A percentile compares a stretch with the other conserved stretches of the same genome.
These are phyloP conservation scores for Orbilia quercus DNA, from an alignment of 2,329 filamentous ascomycete species.

Conservation along the genomic window DNA sequence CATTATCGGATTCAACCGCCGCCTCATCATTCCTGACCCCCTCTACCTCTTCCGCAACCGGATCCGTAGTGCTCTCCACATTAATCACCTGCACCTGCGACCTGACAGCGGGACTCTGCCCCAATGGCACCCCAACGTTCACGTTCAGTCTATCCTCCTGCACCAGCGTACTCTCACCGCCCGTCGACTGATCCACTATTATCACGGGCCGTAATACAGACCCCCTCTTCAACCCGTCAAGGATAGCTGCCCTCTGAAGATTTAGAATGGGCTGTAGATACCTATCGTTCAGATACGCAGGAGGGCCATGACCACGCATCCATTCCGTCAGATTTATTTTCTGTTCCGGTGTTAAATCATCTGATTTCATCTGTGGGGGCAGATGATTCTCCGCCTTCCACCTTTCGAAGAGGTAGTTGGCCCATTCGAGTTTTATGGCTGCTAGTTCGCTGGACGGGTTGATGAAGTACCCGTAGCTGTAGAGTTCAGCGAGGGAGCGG, in stretches of 20 bases:
- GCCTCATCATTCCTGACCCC: no score
- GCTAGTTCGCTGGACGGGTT: not conserved
- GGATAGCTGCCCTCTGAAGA: not conserved
- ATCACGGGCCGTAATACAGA: not conserved
- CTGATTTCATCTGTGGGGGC: not conserved
- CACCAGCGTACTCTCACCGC: no score
- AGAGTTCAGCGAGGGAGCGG: not conserved
- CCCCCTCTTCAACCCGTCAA: not conserved
- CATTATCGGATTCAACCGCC: no score
- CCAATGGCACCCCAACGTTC: no score
- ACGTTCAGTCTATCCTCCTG: no score
- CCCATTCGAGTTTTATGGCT: constrained; percentile 11
- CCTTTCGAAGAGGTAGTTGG: not conserved
- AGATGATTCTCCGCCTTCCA: constrained; percentile 1
- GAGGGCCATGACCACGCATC: constrained; percentile 4
- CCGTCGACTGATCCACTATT: not conserved
- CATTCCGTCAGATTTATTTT: not conserved
- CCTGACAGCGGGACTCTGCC: no score
- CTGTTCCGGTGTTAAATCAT: constrained; percentile 3
- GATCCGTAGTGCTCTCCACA: no score
- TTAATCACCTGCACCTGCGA: no score
- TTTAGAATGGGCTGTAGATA: constrained; percentile 13
- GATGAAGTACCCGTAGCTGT: constrained; percentile 10
- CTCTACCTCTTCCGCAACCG: no score
- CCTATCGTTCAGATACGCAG: not conserved